A percentile compares a stretch with the other conserved stretches of the same genome.
Conservation (phyloP, 2,329 filamentous ascomycete genomes). For the Talaromyces sp. region DNA sequence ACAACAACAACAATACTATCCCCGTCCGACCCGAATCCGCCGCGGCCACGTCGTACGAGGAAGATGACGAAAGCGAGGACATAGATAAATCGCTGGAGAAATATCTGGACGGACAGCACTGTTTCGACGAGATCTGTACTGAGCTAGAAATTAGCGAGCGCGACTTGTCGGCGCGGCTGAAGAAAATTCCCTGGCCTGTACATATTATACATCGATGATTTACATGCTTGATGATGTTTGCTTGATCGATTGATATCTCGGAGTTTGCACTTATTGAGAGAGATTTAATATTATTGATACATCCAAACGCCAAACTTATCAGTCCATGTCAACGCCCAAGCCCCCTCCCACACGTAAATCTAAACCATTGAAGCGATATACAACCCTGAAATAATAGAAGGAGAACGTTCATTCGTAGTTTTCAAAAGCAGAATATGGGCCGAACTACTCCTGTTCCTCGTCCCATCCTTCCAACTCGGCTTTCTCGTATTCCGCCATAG, state of each 20-base stretch:
- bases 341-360: background rate
- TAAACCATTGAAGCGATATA: background rate
- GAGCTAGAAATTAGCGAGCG: slow-evolving; percentile 45
- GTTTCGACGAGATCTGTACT: slow-evolving; percentile 48
- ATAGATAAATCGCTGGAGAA: slow-evolving; percentile 33
- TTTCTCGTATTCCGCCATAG: slow-evolving; percentile 69
- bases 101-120: slow-evolving; percentile 45
- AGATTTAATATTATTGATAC: background rate
- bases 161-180: slow-evolving; percentile 39
- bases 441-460: slow-evolving; percentile 61
- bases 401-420: background rate
- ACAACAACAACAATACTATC: slow-evolving; percentile 5
- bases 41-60: slow-evolving; percentile 10
- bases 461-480: slow-evolving; percentile 76
- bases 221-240: no score
- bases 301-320: background rate
- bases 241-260: background rate
- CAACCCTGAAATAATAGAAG: background rate
- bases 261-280: background rate
- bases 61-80: slow-evolving; percentile 27
- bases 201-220: slow-evolving; percentile 42
- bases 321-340: background rate
- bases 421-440: background rate
- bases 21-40: background rate
- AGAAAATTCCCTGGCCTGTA: slow-evolving; percentile 39